Evolutionary conservation across 2,329 filamentous ascomycete species (phyloP).

Genomic region (Macrophomina pseudophaseolina): DNA sequence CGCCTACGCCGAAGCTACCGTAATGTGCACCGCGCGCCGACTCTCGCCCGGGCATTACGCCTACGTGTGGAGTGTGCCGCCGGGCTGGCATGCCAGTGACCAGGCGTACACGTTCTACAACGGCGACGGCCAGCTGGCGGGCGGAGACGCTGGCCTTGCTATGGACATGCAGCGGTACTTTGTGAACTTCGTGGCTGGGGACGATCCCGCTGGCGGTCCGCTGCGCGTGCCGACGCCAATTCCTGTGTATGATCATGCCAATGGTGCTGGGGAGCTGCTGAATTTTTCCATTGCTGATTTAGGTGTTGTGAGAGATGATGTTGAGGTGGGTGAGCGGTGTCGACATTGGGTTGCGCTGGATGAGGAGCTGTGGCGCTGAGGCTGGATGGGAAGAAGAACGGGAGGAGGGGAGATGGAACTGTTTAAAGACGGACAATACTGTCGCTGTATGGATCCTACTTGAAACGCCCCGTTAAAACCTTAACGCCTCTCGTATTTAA

Average conservation of each 20-base stretch:
- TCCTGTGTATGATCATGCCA: background rate
- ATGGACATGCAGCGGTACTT: constrained; percentile 4
- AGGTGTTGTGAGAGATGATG: background rate
- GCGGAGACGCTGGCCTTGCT: background rate
- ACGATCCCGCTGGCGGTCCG: background rate
- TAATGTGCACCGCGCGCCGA: background rate
- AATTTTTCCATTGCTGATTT: background rate
- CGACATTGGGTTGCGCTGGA: background rate
- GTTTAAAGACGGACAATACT: too few species aligned
- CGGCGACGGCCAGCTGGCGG: background rate
- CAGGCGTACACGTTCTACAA: background rate
- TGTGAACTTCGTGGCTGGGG: background rate
- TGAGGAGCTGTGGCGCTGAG: constrained; percentile 22
- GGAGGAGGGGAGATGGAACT: too few species aligned
- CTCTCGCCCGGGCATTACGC: background rate
- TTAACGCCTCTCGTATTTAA: too few species aligned
- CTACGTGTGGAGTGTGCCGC: background rate
- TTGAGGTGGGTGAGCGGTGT: background rate
- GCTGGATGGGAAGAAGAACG: background rate
- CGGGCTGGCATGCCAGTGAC: background rate
- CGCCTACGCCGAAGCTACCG: background rate
- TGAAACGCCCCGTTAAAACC: too few species aligned
- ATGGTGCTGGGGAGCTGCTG: background rate
- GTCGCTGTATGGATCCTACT: too few species aligned
- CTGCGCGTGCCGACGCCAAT: background rate